Conservation (phyloP, 1,139 yeast genomes). For the Pichia sp. region DNA sequence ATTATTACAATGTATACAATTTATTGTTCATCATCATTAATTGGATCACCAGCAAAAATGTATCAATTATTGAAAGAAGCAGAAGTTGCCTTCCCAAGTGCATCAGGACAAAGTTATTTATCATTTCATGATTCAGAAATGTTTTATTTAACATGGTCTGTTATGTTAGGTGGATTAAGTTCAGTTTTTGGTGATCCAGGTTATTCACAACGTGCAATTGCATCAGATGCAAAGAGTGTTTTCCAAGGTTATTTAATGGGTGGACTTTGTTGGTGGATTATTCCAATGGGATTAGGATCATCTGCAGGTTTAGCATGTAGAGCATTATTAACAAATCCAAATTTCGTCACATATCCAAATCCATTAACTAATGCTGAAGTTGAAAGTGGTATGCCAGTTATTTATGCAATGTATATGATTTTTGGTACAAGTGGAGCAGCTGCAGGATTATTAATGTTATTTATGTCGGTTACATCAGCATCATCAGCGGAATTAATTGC, state of each 20-base stretch:
- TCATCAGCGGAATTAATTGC: slow-evolving; percentile 46
- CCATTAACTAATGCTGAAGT: slow-evolving; percentile 26
- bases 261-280: slow-evolving; percentile 40
- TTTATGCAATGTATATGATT: slow-evolving; percentile 38
- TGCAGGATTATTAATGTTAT: slow-evolving; percentile 40
- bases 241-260: slow-evolving; percentile 38
- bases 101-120: slow-evolving; percentile 42
- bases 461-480: slow-evolving; percentile 46
- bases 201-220: slow-evolving; percentile 34
- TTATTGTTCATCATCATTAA: slow-evolving; percentile 36
- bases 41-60: slow-evolving; percentile 45
- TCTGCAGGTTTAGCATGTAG: slow-evolving; percentile 36
- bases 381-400: slow-evolving; percentile 38
- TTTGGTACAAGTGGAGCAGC: slow-evolving; percentile 42
- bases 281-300: slow-evolving; percentile 40
- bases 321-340: slow-evolving; percentile 33
- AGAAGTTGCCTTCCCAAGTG: slow-evolving; percentile 32
- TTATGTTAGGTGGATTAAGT: slow-evolving; percentile 23
- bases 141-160: slow-evolving; percentile 23
- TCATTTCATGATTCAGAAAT: slow-evolving; percentile 36
- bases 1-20: slow-evolving; percentile 36
- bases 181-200: slow-evolving; percentile 27
- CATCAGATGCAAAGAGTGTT: slow-evolving; percentile 33
- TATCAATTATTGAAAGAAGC: slow-evolving; percentile 37
- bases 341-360: slow-evolving; percentile 27